phyloP scores from a whole-genome alignment of 148 eudicot genomes.

The Arbutus unedo region DNA sequence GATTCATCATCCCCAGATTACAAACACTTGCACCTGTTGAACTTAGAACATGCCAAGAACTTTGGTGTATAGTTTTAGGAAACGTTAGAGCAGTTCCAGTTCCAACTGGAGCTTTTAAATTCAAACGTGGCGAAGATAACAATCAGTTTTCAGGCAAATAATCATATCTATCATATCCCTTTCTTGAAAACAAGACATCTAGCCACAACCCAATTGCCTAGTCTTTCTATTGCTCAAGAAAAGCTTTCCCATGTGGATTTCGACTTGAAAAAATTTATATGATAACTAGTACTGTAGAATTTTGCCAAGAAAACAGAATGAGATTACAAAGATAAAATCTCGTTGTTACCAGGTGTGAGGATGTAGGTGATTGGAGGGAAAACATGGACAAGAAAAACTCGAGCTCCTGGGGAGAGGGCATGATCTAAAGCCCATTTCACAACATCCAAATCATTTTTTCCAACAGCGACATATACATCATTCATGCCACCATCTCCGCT shows the following conservation, averaged over 20 bases:
- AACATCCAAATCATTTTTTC: conserved; percentile 53
- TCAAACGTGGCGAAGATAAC: no score
- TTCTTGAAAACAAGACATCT: no score
- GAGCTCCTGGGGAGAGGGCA: conserved; percentile 37
- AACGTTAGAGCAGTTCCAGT: no score
- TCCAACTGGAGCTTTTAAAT: no score
- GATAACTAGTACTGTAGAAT: neutral
- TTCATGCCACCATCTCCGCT: conserved; percentile 13
- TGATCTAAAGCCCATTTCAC: conserved; percentile 63
- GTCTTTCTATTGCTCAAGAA: neutral
- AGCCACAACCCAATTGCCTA: neutral
- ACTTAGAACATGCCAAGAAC: no score
- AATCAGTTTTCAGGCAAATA: no score
- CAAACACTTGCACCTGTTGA: no score
- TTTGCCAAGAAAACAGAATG: no score
- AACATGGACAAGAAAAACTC: conserved; percentile 58
- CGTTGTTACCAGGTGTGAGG: conserved; percentile 46
- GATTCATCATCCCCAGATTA: no score
- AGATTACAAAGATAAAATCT: no score
- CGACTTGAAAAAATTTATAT: neutral
- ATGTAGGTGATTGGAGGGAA: conserved; percentile 47
- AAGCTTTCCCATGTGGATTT: neutral
- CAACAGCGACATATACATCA: conserved; percentile 65
- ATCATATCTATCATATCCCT: no score
- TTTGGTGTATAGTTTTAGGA: no score